Evolutionary conservation across 192 early-diverging fungal species (phyloP).

Genomic region (Coemansia sp.): DNA sequence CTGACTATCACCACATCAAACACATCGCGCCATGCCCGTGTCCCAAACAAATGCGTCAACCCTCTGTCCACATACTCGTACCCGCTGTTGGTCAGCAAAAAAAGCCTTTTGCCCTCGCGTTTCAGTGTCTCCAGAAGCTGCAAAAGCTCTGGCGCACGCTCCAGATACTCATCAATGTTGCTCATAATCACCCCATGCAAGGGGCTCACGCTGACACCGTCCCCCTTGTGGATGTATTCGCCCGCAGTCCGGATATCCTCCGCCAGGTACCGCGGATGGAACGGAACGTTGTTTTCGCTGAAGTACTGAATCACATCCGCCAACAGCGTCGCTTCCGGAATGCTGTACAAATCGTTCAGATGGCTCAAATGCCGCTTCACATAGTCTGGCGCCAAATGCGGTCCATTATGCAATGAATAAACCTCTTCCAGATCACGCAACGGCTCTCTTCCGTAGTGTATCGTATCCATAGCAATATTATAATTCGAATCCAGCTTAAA

Average conservation of each 20-base stretch:
- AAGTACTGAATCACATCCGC: slow-evolving; percentile 67
- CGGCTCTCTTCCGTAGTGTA: slow-evolving; percentile 61
- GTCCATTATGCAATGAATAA: slow-evolving; percentile 58
- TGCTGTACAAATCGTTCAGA: slow-evolving; percentile 63
- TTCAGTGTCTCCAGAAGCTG: slow-evolving; percentile 55
- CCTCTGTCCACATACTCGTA: slow-evolving; percentile 58
- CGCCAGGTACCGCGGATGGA: slow-evolving; percentile 65
- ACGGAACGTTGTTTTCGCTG: slow-evolving; percentile 57
- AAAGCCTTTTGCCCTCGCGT: slow-evolving; percentile 56
- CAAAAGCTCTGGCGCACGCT: slow-evolving; percentile 54
- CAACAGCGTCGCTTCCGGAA: slow-evolving; percentile 60
- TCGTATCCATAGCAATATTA: slow-evolving; percentile 61
- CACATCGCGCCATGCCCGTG: slow-evolving; percentile 58
- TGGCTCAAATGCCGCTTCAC: slow-evolving; percentile 60
- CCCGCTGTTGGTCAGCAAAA: slow-evolving; percentile 63
- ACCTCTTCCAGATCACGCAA: slow-evolving; percentile 59
- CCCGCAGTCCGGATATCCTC: slow-evolving; percentile 61
- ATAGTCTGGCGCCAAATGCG: slow-evolving; percentile 63
- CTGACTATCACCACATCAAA: slow-evolving; percentile 66
- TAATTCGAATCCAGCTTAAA: slow-evolving; percentile 66
- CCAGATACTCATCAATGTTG: slow-evolving; percentile 56
- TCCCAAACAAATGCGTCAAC: slow-evolving; percentile 55
- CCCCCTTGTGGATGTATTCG: slow-evolving; percentile 56
- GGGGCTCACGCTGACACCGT: slow-evolving; percentile 53
- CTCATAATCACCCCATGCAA: slow-evolving; percentile 55